Percentiles rank a stretch among this genome's conserved stretches.
Evolutionary conservation across 1,284 basidiomycete species (phyloP).

Genomic region (Pseudozyma thailandica): DNA sequence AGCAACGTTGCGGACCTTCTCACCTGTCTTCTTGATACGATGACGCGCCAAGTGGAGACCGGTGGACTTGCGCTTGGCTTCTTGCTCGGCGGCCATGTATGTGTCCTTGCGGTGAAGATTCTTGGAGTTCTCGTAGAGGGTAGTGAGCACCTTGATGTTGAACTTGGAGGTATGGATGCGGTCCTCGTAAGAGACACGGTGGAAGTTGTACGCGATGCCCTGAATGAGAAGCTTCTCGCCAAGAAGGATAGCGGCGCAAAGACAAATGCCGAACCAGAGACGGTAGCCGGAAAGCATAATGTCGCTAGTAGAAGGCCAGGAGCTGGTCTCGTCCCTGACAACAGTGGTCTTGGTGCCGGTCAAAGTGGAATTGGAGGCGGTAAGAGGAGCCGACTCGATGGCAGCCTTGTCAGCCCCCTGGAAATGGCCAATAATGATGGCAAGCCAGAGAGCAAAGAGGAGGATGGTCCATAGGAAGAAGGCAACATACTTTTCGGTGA

Average conservation of each 20-base stretch:
- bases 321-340: conserved; percentile 17
- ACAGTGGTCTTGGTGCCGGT: conserved; percentile 22
- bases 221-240: conserved; percentile 89
- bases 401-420: conserved; percentile 41
- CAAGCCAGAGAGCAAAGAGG: conserved; percentile 72
- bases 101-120: conserved; percentile 65
- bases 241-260: conserved; percentile 79
- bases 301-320: conserved; percentile 66
- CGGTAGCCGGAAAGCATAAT: conserved; percentile 62
- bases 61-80: conserved; percentile 45
- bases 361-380: conserved; percentile 46
- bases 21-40: conserved; percentile 36
- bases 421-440: conserved; percentile 63
- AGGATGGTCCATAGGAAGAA: conserved; percentile 78
- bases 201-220: conserved; percentile 76
- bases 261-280: conserved; percentile 75
- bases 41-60: conserved; percentile 31
- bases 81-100: conserved; percentile 46
- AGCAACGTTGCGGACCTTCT: conserved; percentile 69
- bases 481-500: conserved; percentile 70
- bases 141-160: conserved; percentile 78
- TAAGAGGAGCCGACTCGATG: conserved; percentile 30
- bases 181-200: conserved; percentile 87
- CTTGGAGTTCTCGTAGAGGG: conserved; percentile 79
- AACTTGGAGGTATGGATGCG: conserved; percentile 85